A percentile compares a stretch with the other conserved stretches of the same genome.
These are phyloP conservation scores for Dothistroma septosporum DNA, from an alignment of 2,329 filamentous ascomycete genomes.

Conservation along the genomic window DNA sequence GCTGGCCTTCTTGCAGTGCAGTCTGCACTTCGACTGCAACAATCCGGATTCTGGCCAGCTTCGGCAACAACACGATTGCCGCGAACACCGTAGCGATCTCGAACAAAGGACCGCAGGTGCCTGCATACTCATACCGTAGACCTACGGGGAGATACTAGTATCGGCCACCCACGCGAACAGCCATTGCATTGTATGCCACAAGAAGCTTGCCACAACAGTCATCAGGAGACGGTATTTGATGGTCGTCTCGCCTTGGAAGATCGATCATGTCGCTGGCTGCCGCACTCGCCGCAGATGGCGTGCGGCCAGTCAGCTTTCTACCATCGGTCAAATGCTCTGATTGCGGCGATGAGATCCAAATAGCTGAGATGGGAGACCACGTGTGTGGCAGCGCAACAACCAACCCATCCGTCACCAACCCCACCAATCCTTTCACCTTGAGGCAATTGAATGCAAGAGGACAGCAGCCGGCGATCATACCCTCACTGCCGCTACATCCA, in stretches of 20 bases:
- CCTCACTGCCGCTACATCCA: background rate
- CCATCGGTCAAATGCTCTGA: conserved; percentile 84
- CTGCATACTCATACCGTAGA: background rate
- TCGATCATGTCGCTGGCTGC: conserved; percentile 29
- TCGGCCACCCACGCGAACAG: background rate
- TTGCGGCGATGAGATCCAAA: conserved; percentile 73
- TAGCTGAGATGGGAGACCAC: conserved; percentile 82
- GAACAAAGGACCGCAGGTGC: background rate
- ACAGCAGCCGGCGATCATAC: conserved; percentile 1
- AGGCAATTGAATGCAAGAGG: conserved; percentile 19
- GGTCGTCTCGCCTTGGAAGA: background rate
- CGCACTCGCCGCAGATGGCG: conserved; percentile 30
- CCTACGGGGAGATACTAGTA: background rate
- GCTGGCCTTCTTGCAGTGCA: conserved; percentile 9
- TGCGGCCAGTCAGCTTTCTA: conserved; percentile 65
- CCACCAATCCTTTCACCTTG: conserved; percentile 29
- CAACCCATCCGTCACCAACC: conserved; percentile 14
- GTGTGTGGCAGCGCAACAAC: conserved; percentile 50
- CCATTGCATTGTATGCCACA: background rate
- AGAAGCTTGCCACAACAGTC: background rate
- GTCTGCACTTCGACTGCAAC: conserved; percentile 1
- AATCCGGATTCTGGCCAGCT: background rate
- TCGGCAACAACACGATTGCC: background rate
- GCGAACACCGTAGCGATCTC: background rate
- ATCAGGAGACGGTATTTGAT: background rate